Evolutionary conservation across 371 early-diverging fungal genomes (phyloP).

Genomic region (Mucor sp.): DNA sequence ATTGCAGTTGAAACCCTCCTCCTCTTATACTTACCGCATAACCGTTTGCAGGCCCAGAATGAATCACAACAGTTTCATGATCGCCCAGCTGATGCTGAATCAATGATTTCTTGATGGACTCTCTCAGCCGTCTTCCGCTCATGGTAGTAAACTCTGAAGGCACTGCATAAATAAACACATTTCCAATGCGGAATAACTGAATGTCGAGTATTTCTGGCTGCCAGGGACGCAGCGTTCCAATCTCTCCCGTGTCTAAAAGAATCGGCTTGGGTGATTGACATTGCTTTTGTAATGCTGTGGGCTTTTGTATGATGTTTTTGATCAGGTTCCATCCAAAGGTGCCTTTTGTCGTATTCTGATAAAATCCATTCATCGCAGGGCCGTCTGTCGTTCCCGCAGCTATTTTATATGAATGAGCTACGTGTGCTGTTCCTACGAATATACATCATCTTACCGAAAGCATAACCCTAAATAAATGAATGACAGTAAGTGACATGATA

Average conservation of each 20-base stretch:
- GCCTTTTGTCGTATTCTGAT: constrained; percentile 43
- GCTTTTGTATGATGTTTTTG: constrained; percentile 37
- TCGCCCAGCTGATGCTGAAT: constrained; percentile 45
- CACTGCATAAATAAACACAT: constrained; percentile 57
- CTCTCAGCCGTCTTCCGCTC: constrained; percentile 60
- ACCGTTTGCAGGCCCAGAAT: constrained; percentile 56
- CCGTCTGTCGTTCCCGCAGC: constrained; percentile 72
- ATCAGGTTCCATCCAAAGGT: constrained; percentile 52
- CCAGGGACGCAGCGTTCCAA: constrained; percentile 51
- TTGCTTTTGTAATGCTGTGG: constrained; percentile 35
- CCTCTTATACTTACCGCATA: constrained; percentile 38
- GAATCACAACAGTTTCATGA: constrained; percentile 48
- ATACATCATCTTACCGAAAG: constrained; percentile 27
- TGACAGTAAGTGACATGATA: background rate
- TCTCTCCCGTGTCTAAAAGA: constrained; percentile 63
- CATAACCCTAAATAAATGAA: constrained; percentile 29
- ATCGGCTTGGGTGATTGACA: constrained; percentile 69
- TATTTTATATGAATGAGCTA: constrained; percentile 9
- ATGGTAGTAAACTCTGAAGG: constrained; percentile 72
- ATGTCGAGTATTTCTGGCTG: constrained; percentile 59
- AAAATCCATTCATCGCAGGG: constrained; percentile 38
- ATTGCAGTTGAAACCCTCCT: background rate
- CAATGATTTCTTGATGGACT: constrained; percentile 37
- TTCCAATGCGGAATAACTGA: constrained; percentile 54
- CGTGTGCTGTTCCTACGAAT: background rate